These are phyloP conservation scores for Toxicodendron radicans DNA, from an alignment of 345 rosid species.

Conservation along the genomic window DNA sequence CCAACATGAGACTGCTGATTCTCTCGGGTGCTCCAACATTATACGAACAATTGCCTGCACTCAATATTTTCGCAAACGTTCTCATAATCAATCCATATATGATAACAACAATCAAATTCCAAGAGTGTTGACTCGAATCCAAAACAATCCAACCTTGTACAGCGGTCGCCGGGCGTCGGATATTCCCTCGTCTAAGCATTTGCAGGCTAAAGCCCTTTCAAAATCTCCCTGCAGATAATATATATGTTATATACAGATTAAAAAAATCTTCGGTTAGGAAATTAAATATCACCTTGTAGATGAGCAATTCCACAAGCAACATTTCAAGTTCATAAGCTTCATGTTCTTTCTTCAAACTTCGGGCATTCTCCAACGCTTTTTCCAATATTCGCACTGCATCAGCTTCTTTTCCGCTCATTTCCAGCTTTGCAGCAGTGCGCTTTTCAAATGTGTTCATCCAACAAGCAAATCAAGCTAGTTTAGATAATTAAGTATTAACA, in stretches of 20 bases:
- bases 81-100: no score
- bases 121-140: no score
- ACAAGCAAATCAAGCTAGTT: no score
- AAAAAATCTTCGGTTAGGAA: no score
- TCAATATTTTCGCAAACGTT: background rate
- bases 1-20: constrained; percentile 28
- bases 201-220: constrained; percentile 36
- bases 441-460: background rate
- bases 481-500: no score
- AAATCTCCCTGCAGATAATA: constrained; percentile 38
- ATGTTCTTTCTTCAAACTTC: constrained; percentile 26
- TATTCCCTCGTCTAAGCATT: constrained; percentile 41
- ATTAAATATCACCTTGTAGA: constrained; percentile 46
- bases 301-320: constrained; percentile 62
- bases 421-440: constrained; percentile 43
- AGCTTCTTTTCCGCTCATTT: constrained; percentile 61
- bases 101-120: background rate
- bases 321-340: constrained; percentile 64
- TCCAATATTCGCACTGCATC: constrained; percentile 36
- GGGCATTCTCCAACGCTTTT: constrained; percentile 32
- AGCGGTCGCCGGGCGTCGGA: constrained; percentile 57
- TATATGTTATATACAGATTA: no score
- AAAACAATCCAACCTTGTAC: constrained; percentile 34
- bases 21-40: constrained; percentile 14
- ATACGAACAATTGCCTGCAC: constrained; percentile 41